Conservation (phyloP, 805 yeast genomes). For the Scheffersomyces spartinae region DNA sequence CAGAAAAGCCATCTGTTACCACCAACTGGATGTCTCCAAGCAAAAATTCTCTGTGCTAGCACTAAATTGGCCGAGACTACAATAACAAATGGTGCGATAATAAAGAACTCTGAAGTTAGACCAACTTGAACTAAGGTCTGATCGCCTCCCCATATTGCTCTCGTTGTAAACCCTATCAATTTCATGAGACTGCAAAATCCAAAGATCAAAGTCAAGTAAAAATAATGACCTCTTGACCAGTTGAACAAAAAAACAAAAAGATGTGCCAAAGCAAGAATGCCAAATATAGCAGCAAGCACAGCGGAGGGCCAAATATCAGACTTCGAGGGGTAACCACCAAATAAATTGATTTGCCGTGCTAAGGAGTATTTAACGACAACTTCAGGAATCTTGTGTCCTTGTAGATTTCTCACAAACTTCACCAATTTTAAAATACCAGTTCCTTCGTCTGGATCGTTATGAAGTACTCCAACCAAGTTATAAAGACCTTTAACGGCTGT, state of each 20-base stretch:
- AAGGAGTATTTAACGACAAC: slow-evolving; percentile 6
- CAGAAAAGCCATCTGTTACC: slow-evolving; percentile 11
- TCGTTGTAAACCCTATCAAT: slow-evolving; percentile 7
- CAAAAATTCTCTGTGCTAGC: slow-evolving; percentile 13
- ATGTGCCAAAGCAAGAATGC: slow-evolving; percentile 7
- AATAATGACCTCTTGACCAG: slow-evolving; percentile 10
- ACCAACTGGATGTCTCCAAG: slow-evolving; percentile 16
- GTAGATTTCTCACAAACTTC: slow-evolving; percentile 22
- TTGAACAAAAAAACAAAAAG: slow-evolving; percentile 8
- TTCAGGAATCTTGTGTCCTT: slow-evolving; percentile 8
- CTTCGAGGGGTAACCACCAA: slow-evolving; percentile 10
- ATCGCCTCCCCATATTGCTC: slow-evolving; percentile 9
- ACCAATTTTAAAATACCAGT: no score
- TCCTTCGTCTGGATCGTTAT: no score
- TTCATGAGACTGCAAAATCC: slow-evolving; percentile 6
- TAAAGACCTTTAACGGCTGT: no score
- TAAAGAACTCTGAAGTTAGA: slow-evolving; percentile 8
- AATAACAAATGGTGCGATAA: slow-evolving; percentile 9
- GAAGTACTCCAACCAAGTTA: no score
- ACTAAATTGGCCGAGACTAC: slow-evolving; percentile 10
- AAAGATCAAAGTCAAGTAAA: slow-evolving; percentile 10
- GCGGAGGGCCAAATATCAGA: slow-evolving; percentile 9
- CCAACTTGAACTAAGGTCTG: slow-evolving; percentile 7
- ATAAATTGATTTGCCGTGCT: slow-evolving; percentile 8
- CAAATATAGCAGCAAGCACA: slow-evolving; percentile 8